Base-by-base conservation (phyloP, 108 stramenopile genomes). In the Conticribra guillardii region DNA sequence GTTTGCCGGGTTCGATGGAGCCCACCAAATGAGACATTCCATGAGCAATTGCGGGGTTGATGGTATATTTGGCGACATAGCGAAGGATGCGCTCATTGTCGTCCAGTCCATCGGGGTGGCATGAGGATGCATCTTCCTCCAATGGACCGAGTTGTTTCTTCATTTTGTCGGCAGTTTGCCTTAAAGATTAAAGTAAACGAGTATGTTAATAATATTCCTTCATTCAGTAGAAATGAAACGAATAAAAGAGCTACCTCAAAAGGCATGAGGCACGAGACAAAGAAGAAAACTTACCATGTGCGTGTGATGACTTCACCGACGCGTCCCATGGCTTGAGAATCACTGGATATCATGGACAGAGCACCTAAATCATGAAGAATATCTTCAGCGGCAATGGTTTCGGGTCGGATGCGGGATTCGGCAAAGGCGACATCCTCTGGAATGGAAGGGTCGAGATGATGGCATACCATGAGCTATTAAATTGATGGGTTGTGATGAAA, bases 231-330 rank as follows among this genome's bases (percentile, higher is more conserved):
- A n/a, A n/a, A n/a, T n/a, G n/a, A n/a, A n/a, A n/a, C n/a, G n/a
- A n/a, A n/a, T n/a, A n/a, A n/a, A n/a, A n/a, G n/a, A n/a, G n/a
- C n/a, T n/a, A n/a, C n/a, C n/a, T n/a, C n/a, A n/a, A n/a, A n/a
- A n/a, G n/a, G n/a, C n/a, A n/a, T n/a, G n/a, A n/a, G n/a, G n/a
- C n/a, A n/a, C n/a, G n/a, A n/a, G n/a, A n/a, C n/a, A n/a, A n/a
- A n/a, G n/a, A n/a, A n/a, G n/a, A n/a, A n/a, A n/a, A n/a, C n/a
- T 73, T 99, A 97, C 98, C 98, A 99, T 2, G 98, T 98, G 22
- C 98, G 76, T 1, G 93, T 91, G 74, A 99, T 94, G 47, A 99
- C 98, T 84, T 99, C 98, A 41, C 98, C 98, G 23, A 97, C 92
- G 45, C 98, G 87, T 1, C 98, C 98, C 98, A 99, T 99, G 63